These are phyloP conservation scores for Aspergillus olivimuriae DNA, from an alignment of 495 filamentous ascomycete species.

Conservation along the genomic window DNA sequence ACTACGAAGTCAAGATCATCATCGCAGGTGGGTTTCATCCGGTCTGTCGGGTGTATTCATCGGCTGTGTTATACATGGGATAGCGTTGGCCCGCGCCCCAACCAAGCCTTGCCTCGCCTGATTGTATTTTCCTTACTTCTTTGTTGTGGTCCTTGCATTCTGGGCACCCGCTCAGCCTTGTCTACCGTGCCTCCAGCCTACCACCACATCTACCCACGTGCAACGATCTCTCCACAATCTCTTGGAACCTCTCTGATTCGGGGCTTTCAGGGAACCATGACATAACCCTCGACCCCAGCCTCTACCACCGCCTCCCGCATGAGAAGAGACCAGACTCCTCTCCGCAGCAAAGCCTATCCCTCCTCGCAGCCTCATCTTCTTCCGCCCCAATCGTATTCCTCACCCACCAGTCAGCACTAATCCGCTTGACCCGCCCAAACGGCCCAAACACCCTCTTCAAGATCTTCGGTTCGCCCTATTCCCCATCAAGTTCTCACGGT, in stretches of 20 bases:
- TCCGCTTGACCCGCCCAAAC: slow-evolving; percentile 48
- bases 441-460: slow-evolving; percentile 64
- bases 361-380: slow-evolving; percentile 43
- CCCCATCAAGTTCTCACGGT: slow-evolving; percentile 51
- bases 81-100: too few relatives aligned
- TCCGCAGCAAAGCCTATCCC: slow-evolving; percentile 47
- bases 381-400: slow-evolving; percentile 64
- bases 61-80: too few relatives aligned
- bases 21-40: slow-evolving; percentile 30
- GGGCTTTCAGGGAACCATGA: slow-evolving; percentile 67
- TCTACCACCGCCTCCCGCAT: too few relatives aligned
- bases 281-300: slow-evolving; percentile 58
- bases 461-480: slow-evolving; percentile 71
- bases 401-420: slow-evolving; percentile 51
- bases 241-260: not conserved
- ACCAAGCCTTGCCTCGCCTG: too few relatives aligned
- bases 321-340: too few relatives aligned
- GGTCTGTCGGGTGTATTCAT: too few relatives aligned
- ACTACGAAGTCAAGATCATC: slow-evolving; percentile 53
- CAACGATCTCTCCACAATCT: not conserved
- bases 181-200: too few relatives aligned
- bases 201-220: too few relatives aligned
- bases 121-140: too few relatives aligned
- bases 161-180: not conserved
- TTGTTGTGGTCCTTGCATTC: too few relatives aligned